phyloP scores from a whole-genome alignment of 1,139 yeast genomes.

The Hemisphaericaspora subhashii region DNA sequence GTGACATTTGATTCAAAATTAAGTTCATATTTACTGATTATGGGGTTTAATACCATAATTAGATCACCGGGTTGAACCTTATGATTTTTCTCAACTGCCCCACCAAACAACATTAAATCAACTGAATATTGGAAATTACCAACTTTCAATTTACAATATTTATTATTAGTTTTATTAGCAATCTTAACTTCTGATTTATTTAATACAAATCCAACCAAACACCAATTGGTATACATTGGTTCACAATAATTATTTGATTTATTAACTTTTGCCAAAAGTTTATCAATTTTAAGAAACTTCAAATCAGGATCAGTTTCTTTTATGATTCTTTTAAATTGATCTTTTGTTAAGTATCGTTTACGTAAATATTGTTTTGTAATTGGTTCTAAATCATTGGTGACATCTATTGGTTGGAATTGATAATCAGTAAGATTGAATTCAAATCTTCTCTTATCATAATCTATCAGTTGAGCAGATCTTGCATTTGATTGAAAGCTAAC shows the following conservation, averaged over 20 bases:
- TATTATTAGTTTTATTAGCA: constrained; percentile 34
- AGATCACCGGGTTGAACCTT: constrained; percentile 73
- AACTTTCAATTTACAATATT: constrained; percentile 60
- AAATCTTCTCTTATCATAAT: constrained; percentile 23
- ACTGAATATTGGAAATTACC: constrained; percentile 66
- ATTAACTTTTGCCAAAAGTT: constrained; percentile 58
- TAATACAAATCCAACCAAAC: constrained; percentile 66
- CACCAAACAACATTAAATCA: constrained; percentile 63
- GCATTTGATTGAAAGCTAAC: constrained; percentile 7
- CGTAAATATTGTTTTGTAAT: constrained; percentile 17
- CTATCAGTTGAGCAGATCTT: constrained; percentile 14
- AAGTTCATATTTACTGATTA: constrained; percentile 31
- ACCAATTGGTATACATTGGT: constrained; percentile 76
- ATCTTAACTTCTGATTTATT: constrained; percentile 53
- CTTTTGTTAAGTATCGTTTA: constrained; percentile 47
- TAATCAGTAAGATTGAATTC: constrained; percentile 18
- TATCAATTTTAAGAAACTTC: constrained; percentile 55
- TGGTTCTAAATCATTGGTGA: constrained; percentile 21
- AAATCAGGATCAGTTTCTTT: constrained; percentile 29
- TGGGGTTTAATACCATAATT: constrained; percentile 74
- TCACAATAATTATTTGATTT: constrained; percentile 65
- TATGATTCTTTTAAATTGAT: constrained; percentile 21
- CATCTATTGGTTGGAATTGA: constrained; percentile 12
- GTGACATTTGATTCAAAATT: constrained; percentile 16
- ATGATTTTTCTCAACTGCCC: constrained; percentile 70